These are phyloP conservation scores for Aspergillus pseudoglaucus DNA, from an alignment of 2,329 filamentous ascomycete species.

Conservation along the genomic window DNA sequence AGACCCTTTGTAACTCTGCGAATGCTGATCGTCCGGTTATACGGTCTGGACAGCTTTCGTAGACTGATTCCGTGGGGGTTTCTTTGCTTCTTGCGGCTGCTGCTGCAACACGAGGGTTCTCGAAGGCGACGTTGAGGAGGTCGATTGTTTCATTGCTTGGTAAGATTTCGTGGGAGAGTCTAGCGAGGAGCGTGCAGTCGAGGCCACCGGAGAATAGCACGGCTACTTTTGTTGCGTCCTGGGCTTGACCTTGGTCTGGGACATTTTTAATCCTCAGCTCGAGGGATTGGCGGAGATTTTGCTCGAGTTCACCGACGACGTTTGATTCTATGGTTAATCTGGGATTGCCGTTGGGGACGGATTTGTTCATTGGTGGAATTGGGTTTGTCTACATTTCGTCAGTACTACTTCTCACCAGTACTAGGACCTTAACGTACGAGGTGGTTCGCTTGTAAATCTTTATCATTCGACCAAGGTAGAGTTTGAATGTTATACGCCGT, in stretches of 20 bases:
- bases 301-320: constrained; percentile 49
- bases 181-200: constrained; percentile 83
- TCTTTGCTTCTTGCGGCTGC: constrained; percentile 40
- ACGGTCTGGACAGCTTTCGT: constrained; percentile 83
- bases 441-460: constrained; percentile 10
- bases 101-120: constrained; percentile 72
- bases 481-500: constrained; percentile 16
- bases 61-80: constrained; percentile 39
- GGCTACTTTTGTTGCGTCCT: constrained; percentile 49
- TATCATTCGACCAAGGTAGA: constrained; percentile 21
- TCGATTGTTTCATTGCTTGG: constrained; percentile 66
- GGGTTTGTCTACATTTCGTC: constrained; percentile 28
- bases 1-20: constrained; percentile 63
- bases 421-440: constrained; percentile 17
- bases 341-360: constrained; percentile 23
- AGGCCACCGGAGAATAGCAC: constrained; percentile 91
- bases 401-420: not conserved
- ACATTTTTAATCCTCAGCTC: constrained; percentile 59
- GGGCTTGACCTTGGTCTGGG: constrained; percentile 38
- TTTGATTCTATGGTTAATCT: constrained; percentile 36
- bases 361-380: constrained; percentile 41
- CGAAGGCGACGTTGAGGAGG: constrained; percentile 91
- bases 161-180: constrained; percentile 70
- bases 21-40: constrained; percentile 76
- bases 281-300: constrained; percentile 56